Evolutionary conservation across 2,329 filamentous ascomycete genomes (phyloP).

Genomic region (Fusarium tjaetaba): DNA sequence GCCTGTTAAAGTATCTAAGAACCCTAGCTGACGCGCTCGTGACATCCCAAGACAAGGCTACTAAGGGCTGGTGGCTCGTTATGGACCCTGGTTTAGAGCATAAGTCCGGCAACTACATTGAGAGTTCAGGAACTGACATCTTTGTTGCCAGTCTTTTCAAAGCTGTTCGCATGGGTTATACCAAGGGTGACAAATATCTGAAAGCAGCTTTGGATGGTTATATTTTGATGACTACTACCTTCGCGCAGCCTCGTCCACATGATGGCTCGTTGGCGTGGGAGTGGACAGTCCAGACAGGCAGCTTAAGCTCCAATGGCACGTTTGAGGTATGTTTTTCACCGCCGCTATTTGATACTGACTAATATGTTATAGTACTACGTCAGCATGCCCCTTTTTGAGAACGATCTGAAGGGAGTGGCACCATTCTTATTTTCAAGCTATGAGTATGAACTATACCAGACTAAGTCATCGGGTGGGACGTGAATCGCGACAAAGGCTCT

Average conservation of each 20-base stretch:
- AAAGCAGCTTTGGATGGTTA: constrained; percentile 49
- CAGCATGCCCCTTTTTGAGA: constrained; percentile 38
- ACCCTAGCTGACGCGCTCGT: constrained; percentile 54
- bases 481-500: too few species aligned
- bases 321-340: constrained; percentile 53
- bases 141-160: constrained; percentile 63
- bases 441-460: constrained; percentile 35
- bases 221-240: constrained; percentile 55
- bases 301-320: constrained; percentile 58
- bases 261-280: constrained; percentile 61
- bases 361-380: constrained; percentile 42
- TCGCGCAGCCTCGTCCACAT: constrained; percentile 32
- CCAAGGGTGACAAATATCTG: constrained; percentile 30
- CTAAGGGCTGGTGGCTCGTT: constrained; percentile 68
- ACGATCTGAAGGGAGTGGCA: constrained; percentile 41
- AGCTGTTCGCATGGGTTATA: constrained; percentile 45
- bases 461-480: too few species aligned
- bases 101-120: constrained; percentile 65
- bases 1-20: constrained; percentile 51
- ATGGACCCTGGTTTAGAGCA: constrained; percentile 60
- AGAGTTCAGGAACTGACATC: constrained; percentile 68
- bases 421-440: constrained; percentile 38
- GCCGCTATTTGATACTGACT: neutral
- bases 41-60: constrained; percentile 53
- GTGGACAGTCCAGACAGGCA: constrained; percentile 62